A percentile compares a stretch with the other conserved stretches of the same genome.
These are phyloP conservation scores for Fonsecaea erecta DNA, from an alignment of 2,329 filamentous ascomycete genomes.

Conservation along the genomic window DNA sequence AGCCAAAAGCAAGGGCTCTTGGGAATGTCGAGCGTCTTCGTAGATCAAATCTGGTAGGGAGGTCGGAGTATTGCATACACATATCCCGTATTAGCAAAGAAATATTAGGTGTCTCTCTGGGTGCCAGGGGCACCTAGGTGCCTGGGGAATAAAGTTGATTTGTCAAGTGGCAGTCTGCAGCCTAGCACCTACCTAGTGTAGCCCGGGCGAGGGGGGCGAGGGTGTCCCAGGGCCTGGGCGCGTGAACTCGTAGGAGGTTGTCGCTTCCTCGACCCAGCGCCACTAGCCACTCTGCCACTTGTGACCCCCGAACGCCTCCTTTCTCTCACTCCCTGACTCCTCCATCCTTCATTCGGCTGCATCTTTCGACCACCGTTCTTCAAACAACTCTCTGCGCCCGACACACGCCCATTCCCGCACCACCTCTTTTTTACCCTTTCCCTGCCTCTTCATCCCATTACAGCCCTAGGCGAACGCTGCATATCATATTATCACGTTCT, in stretches of 20 bases:
- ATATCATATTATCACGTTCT: background rate
- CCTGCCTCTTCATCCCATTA: constrained; percentile 1
- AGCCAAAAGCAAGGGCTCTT: background rate
- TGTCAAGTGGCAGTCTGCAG: constrained; percentile 1
- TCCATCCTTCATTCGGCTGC: background rate
- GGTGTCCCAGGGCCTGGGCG: background rate
- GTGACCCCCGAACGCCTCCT: constrained; percentile 2
- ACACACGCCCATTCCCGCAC: background rate
- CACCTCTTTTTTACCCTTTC: background rate
- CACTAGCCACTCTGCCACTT: constrained; percentile 3
- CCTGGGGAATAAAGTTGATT: background rate
- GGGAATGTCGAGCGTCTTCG: too few species aligned
- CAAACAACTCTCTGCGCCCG: background rate
- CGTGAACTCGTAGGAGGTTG: background rate
- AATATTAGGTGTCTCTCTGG: background rate
- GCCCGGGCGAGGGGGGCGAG: too few species aligned
- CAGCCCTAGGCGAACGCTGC: constrained; percentile 1
- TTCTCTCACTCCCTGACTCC: constrained; percentile 3
- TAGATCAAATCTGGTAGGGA: background rate
- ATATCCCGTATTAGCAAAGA: background rate
- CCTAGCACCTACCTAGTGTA: too few species aligned
- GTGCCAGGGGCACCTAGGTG: too few species aligned
- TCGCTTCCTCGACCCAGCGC: background rate
- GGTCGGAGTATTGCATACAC: background rate
- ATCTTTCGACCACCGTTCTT: background rate